Percentiles rank a stretch among this genome's conserved stretches.
Conservation (phyloP, 2,329 filamentous ascomycete genomes). For the Tolypocladium amazonense region DNA sequence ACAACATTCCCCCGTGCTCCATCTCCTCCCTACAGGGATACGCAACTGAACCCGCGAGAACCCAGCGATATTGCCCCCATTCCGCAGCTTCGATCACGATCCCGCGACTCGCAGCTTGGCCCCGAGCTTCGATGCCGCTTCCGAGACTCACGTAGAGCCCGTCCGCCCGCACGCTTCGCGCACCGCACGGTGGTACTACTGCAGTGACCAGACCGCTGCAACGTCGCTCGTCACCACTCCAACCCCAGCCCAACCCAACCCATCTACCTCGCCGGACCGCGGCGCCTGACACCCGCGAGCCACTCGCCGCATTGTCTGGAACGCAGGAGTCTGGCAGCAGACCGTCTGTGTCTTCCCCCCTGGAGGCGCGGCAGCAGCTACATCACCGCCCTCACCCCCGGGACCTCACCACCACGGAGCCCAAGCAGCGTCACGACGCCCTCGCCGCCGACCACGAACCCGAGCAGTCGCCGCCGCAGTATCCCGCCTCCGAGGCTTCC, state of each 20-base stretch:
- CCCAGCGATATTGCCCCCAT: not conserved
- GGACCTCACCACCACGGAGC: constrained; percentile 12
- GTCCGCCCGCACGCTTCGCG: not conserved
- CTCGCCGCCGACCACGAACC: constrained; percentile 13
- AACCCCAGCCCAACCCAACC: not conserved
- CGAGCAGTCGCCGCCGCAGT: constrained; percentile 45
- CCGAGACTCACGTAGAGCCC: not conserved
- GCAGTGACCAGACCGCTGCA: not conserved
- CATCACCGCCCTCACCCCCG: constrained; percentile 8
- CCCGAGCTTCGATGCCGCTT: not conserved
- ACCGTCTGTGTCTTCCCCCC: constrained; percentile 21
- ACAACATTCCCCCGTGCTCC: not conserved
- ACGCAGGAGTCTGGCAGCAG: constrained; percentile 20
- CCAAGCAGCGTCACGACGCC: constrained; percentile 7
- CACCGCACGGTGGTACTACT: not conserved
- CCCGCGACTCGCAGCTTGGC: not conserved
- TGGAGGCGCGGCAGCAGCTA: constrained; percentile 15
- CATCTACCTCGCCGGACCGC: constrained; percentile 4
- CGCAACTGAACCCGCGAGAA: not conserved
- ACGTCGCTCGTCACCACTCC: not conserved
- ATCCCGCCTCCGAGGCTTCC: constrained; percentile 45
- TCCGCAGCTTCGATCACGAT: not conserved
- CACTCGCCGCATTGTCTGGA: constrained; percentile 28
- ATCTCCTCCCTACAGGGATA: not conserved
- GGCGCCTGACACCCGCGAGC: constrained; percentile 8